phyloP scores from a whole-genome alignment of 768 basidiomycete genomes.

The Rhodosporidiobolus odoratus region DNA sequence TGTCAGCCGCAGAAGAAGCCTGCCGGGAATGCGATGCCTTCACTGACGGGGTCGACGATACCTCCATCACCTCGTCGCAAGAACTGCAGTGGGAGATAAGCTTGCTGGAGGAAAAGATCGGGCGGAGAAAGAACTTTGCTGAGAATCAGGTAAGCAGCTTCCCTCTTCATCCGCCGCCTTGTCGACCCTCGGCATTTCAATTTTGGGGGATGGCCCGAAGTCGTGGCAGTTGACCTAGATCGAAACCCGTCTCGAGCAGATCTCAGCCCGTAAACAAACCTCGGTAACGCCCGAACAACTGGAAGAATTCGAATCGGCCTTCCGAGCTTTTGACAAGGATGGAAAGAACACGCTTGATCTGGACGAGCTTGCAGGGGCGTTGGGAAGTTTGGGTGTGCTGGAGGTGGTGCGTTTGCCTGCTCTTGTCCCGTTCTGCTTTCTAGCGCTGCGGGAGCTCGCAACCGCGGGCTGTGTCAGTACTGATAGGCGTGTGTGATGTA shows the following conservation, averaged over 20 bases:
- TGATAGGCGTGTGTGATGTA: background rate
- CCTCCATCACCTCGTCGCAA: conserved; percentile 50
- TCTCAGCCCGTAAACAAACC: conserved; percentile 86
- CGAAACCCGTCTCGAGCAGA: conserved; percentile 51
- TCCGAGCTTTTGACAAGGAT: conserved; percentile 94
- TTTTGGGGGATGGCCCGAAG: no score
- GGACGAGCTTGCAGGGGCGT: conserved; percentile 84
- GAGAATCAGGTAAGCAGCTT: conserved; percentile 75
- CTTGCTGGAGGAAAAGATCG: conserved; percentile 69
- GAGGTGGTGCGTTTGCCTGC: conserved; percentile 66
- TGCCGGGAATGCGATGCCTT: conserved; percentile 84
- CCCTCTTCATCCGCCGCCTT: background rate
- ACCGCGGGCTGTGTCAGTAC: conserved; percentile 41
- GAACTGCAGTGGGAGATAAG: conserved; percentile 86
- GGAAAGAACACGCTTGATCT: conserved; percentile 78
- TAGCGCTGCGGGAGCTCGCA: background rate
- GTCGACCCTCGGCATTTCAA: no score
- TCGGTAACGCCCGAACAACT: conserved; percentile 92
- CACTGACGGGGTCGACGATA: conserved; percentile 69
- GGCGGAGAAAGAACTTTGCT: conserved; percentile 88
- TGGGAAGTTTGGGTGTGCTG: conserved; percentile 88
- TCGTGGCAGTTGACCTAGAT: background rate
- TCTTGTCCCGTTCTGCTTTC: background rate
- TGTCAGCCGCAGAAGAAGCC: conserved; percentile 64
- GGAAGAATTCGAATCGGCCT: conserved; percentile 93